Conservation (phyloP, 805 yeast species). For the Allodekkera sacchari region DNA sequence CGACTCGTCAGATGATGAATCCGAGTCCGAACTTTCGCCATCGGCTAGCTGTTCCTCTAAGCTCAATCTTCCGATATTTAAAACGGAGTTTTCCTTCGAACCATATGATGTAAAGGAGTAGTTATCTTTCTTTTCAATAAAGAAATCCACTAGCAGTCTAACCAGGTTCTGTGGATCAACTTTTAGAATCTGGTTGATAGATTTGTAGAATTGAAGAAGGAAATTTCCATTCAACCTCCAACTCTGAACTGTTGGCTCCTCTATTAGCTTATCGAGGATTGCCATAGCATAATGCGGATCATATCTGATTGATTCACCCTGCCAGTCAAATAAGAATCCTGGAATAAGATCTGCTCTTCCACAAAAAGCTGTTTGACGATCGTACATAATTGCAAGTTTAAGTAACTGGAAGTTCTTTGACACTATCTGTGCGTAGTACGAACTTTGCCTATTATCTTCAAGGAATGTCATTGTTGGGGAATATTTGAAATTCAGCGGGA, state of each 20-base stretch:
- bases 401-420: slow-evolving; percentile 15
- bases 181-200: slow-evolving; percentile 18
- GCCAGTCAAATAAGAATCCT: slow-evolving; percentile 11
- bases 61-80: not conserved
- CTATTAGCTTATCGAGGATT: slow-evolving; percentile 14
- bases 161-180: slow-evolving; percentile 5
- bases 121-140: slow-evolving; percentile 7
- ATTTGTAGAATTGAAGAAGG: slow-evolving; percentile 19
- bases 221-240: slow-evolving; percentile 16
- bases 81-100: no score
- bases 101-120: slow-evolving; percentile 4
- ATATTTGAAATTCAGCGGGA: slow-evolving; percentile 20
- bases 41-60: not conserved
- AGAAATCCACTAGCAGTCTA: slow-evolving; percentile 9
- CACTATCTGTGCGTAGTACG: slow-evolving; percentile 14
- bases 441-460: slow-evolving; percentile 11
- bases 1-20: not conserved
- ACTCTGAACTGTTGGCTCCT: slow-evolving; percentile 12
- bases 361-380: no score
- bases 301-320: slow-evolving; percentile 10
- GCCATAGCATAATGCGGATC: slow-evolving; percentile 17
- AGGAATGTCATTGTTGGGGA: slow-evolving; percentile 10
- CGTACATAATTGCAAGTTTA: slow-evolving; percentile 8
- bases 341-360: slow-evolving; percentile 6
- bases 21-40: no score